Conservation (phyloP, 2,329 filamentous ascomycete species). For the Pseudogymnoascus sp. region DNA sequence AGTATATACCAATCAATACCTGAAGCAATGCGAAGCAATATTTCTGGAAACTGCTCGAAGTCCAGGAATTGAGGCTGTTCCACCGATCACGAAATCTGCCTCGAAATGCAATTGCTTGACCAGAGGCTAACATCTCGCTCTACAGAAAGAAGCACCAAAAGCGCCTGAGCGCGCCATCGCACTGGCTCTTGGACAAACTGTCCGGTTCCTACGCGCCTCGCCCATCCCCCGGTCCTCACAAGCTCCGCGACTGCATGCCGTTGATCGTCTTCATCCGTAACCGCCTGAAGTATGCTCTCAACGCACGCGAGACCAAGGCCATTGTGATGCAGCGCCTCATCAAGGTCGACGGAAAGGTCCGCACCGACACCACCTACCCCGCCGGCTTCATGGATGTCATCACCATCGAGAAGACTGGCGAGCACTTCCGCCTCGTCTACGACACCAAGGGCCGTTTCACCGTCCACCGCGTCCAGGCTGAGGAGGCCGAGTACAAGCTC, state of each 20-base stretch:
- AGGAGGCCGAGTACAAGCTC: slow-evolving; percentile 99
- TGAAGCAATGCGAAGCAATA: neutral
- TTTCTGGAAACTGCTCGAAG: neutral
- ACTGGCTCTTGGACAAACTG: slow-evolving; percentile 99
- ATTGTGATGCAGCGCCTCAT: slow-evolving; percentile 99
- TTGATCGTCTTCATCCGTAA: slow-evolving; percentile 96
- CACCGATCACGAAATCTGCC: neutral
- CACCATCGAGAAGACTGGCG: slow-evolving; percentile 98
- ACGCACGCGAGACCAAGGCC: slow-evolving; percentile 92
- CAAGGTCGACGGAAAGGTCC: slow-evolving; percentile 99
- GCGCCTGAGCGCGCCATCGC: slow-evolving; percentile 96
- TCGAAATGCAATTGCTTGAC: neutral
- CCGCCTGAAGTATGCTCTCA: slow-evolving; percentile 99
- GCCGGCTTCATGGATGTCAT: slow-evolving; percentile 99
- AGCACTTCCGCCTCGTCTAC: slow-evolving; percentile 99
- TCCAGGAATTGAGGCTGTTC: neutral
- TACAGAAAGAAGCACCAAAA: slow-evolving; percentile 98
- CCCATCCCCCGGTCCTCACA: slow-evolving; percentile 85
- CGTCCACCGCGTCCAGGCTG: slow-evolving; percentile 96
- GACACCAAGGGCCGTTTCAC: slow-evolving; percentile 99
- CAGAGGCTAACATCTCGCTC: slow-evolving; percentile 17
- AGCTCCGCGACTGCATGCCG: slow-evolving; percentile 97
- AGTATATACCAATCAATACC: slow-evolving; percentile 15
- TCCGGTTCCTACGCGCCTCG: slow-evolving; percentile 76
- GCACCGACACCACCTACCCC: slow-evolving; percentile 96